Evolutionary conservation across 176 grass and related monocot species (phyloP), one percentile per base, ranked within the genome.

Genomic region (Ensete glaucum): DNA sequence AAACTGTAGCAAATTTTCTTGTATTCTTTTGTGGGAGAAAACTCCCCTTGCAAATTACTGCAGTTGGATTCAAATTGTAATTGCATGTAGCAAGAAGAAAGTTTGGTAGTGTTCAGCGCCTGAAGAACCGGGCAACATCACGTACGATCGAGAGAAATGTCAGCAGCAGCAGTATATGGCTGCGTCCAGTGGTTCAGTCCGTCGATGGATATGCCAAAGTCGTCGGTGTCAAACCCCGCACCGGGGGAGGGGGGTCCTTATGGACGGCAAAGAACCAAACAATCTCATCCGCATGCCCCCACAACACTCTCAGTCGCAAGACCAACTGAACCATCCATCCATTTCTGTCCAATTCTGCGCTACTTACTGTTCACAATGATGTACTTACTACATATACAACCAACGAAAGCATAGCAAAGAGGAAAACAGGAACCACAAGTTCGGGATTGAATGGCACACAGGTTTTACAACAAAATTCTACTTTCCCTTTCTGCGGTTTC

Each of bases 161-260:
- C 4, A 20, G 16, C 9, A 26, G 10, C 23, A 11, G 25, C 23
- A 66, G 27, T 62, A n/a, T 0, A 62, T 25, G 64, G 12, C 3
- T 29, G 64, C 25, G 11, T 6, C 23, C 3, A 12, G 9, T 1
- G 25, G 27, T 67, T 22, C 25, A 15, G 11, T 67, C 23, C 34
- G 64, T 67, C 23, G 15, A 25, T 13, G 11, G 7, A 67, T 43
- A 70, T 50, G 34, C 17, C 67, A 51, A 70, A 70, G 16, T 9
- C 14, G 67, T 69, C 66, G 66, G 49, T 11, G 66, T 69, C 66
- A 69, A 69, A n/a, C 9, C 14, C 66, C 19, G 29, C 65, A 69
- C 27, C 49, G 12, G 7, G 8, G 5, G 20, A 27, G 43, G 12
- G 1, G 15, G 5, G 19, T 23, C 6, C 14, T 69, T 15, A 25